These are phyloP conservation scores for Ceriops decandra DNA, from an alignment of 345 rosid genomes.

Conservation along the genomic window DNA sequence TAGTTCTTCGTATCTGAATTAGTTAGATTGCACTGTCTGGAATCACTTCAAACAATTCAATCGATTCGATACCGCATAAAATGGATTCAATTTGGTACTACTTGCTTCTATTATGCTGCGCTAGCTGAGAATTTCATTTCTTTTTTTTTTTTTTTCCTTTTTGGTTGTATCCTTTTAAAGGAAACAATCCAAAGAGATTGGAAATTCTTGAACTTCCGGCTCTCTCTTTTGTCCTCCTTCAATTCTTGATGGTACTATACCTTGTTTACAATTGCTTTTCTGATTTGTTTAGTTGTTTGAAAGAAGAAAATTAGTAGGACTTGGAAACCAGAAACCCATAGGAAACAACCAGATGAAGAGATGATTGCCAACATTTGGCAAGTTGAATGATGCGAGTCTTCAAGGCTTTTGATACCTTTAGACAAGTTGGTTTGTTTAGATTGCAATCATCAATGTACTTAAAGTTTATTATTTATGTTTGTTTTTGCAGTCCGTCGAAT, in stretches of 20 bases:
- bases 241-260: not conserved
- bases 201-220: not conserved
- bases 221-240: not conserved
- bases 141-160: not conserved
- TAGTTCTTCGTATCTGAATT: not conserved
- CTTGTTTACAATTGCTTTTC: not conserved
- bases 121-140: too few relatives aligned
- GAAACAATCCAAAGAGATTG: too few relatives aligned
- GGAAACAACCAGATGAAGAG: not conserved
- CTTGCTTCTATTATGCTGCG: not conserved
- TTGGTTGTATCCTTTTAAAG: not conserved
- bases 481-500: slow-evolving; percentile 50
- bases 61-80: not conserved
- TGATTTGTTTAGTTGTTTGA: not conserved
- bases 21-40: not conserved
- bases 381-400: not conserved
- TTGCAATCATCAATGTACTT: not conserved
- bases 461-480: slow-evolving; percentile 19
- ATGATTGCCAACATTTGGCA: not conserved
- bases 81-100: not conserved
- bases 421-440: not conserved
- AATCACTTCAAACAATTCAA: not conserved
- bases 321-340: not conserved
- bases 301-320: not conserved
- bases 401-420: not conserved